phyloP scores from a whole-genome alignment of 2,329 filamentous ascomycete species.

The Lachnellula occidentalis region DNA sequence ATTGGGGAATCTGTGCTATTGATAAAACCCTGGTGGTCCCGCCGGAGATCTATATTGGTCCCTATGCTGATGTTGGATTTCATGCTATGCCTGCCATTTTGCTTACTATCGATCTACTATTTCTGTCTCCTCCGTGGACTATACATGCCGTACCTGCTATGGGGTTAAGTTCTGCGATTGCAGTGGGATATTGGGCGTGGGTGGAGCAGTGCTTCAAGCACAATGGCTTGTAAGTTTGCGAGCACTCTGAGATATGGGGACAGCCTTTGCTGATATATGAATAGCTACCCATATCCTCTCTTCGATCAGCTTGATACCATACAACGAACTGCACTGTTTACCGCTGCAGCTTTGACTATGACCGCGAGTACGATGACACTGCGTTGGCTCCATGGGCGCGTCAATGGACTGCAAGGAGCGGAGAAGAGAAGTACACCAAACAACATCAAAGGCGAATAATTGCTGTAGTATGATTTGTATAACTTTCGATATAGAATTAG shows the following conservation, averaged over 20 bases:
- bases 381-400: constrained; percentile 61
- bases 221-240: constrained; percentile 54
- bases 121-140: constrained; percentile 69
- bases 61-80: constrained; percentile 57
- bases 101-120: constrained; percentile 57
- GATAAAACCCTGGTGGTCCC: constrained; percentile 47
- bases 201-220: constrained; percentile 64
- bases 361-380: constrained; percentile 62
- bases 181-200: constrained; percentile 71
- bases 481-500: neutral
- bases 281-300: constrained; percentile 83
- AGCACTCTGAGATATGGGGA: neutral
- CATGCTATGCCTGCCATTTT: constrained; percentile 62
- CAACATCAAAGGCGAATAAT: constrained; percentile 25
- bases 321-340: constrained; percentile 65
- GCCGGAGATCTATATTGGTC: constrained; percentile 49
- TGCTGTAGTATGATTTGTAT: neutral
- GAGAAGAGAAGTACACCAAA: constrained; percentile 26
- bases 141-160: constrained; percentile 56
- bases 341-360: constrained; percentile 64
- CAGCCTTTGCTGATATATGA: constrained; percentile 6
- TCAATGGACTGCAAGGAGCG: constrained; percentile 53
- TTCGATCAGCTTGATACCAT: constrained; percentile 62
- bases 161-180: constrained; percentile 50
- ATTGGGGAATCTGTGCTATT: constrained; percentile 62